Percentiles rank a stretch among this genome's conserved stretches.
phyloP scores from a whole-genome alignment of 257 asterid species.

The Solanum gandarillasii region DNA sequence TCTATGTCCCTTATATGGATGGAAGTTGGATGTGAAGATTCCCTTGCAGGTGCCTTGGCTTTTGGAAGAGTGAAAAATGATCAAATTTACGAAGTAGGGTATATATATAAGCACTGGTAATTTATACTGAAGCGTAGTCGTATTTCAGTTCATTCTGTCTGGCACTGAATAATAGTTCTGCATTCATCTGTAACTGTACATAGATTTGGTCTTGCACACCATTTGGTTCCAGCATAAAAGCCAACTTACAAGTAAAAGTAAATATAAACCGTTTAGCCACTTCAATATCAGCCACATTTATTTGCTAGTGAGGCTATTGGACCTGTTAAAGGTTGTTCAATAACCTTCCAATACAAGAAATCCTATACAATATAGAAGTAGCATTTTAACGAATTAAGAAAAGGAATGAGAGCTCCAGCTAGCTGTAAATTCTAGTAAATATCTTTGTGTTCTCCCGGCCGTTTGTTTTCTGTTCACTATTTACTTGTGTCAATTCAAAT shows the following conservation, averaged over 20 bases:
- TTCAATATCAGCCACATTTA: not conserved
- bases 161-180: not conserved
- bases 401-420: not conserved
- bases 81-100: not conserved
- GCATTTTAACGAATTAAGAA: not conserved
- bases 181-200: not conserved
- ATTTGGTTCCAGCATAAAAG: not conserved
- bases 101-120: not conserved
- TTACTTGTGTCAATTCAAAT: not conserved
- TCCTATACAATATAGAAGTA: not conserved
- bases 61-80: not conserved
- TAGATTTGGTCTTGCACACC: not conserved
- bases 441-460: not conserved
- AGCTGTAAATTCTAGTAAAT: not conserved
- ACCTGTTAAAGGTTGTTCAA: not conserved
- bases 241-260: not conserved
- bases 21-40: not conserved
- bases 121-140: not conserved
- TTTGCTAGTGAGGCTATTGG: not conserved
- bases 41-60: not conserved
- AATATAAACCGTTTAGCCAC: not conserved
- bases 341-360: not conserved
- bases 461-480: not conserved
- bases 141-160: not conserved
- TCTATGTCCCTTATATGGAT: not conserved